A percentile compares a stretch with the other conserved stretches of the same genome.
These are phyloP conservation scores for Symbiodinium pilosum DNA, from an alignment of 73 alveolate genomes.

Conservation along the genomic window DNA sequence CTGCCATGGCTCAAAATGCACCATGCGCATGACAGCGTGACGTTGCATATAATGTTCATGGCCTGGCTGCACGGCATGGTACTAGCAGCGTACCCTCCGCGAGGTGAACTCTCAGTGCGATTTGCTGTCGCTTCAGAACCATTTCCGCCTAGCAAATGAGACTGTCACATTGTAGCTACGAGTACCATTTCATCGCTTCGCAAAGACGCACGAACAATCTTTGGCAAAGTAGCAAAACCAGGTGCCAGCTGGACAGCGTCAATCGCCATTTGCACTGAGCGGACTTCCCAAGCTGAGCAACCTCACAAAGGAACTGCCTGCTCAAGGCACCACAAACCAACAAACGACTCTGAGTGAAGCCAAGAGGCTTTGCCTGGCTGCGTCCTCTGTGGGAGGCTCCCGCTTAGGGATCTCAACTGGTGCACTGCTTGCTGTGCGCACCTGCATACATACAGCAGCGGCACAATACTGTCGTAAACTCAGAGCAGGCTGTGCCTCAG, in stretches of 20 bases:
- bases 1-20: not conserved
- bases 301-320: not conserved
- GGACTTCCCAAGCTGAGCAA: not conserved
- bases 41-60: no score
- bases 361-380: no score
- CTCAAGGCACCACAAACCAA: not conserved
- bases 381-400: no score
- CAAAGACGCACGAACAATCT: no score
- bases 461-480: no score
- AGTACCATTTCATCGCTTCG: no score
- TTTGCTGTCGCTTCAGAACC: not conserved
- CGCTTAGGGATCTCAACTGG: no score
- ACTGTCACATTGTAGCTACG: no score
- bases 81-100: not conserved
- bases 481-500: no score
- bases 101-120: not conserved
- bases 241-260: not conserved
- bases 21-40: not conserved
- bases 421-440: no score
- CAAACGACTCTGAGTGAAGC: no score
- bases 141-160: slow-evolving; percentile 4
- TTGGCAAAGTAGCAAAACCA: not conserved
- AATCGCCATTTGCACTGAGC: not conserved
- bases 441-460: no score
- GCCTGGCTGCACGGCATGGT: not conserved